Evolutionary conservation across 2,329 filamentous ascomycete species (phyloP).

Genomic region (Diaporthe sp.): DNA sequence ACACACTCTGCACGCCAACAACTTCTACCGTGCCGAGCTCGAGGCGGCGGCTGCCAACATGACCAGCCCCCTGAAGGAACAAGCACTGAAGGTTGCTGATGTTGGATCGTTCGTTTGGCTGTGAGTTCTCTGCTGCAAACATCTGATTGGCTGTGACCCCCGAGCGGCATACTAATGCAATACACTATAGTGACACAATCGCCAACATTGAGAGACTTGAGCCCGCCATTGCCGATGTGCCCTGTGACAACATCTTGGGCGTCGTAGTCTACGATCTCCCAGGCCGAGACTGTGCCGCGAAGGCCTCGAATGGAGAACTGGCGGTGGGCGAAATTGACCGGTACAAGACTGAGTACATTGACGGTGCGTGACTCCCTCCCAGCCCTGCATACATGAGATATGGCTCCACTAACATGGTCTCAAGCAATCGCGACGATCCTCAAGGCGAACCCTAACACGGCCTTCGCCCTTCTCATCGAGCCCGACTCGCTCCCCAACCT

Average conservation of each 20-base stretch:
- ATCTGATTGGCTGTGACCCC: not conserved
- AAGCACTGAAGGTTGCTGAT: constrained; percentile 49
- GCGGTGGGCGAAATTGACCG: constrained; percentile 9
- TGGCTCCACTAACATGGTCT: not conserved
- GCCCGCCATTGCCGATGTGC: constrained; percentile 23
- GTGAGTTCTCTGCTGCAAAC: constrained; percentile 44
- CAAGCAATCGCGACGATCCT: constrained; percentile 43
- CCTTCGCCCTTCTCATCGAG: constrained; percentile 45
- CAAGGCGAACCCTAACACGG: constrained; percentile 10
- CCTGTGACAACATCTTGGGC: constrained; percentile 37
- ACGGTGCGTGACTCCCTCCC: constrained; percentile 3
- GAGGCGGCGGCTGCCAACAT: constrained; percentile 52
- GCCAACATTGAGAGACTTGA: constrained; percentile 22
- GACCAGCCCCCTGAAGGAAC: constrained; percentile 47
- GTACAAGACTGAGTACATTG: constrained; percentile 33
- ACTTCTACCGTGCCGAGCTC: constrained; percentile 55
- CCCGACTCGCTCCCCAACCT: constrained; percentile 54
- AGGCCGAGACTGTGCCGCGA: constrained; percentile 23
- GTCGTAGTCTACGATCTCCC: constrained; percentile 35
- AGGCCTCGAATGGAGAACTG: constrained; percentile 27
- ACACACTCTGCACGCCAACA: constrained; percentile 58
- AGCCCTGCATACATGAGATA: not conserved
- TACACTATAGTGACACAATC: constrained; percentile 1
- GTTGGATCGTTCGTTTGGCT: constrained; percentile 58
- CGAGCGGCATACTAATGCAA: not conserved